phyloP scores from a whole-genome alignment of 768 basidiomycete genomes.

The Sutorius australiensis region DNA sequence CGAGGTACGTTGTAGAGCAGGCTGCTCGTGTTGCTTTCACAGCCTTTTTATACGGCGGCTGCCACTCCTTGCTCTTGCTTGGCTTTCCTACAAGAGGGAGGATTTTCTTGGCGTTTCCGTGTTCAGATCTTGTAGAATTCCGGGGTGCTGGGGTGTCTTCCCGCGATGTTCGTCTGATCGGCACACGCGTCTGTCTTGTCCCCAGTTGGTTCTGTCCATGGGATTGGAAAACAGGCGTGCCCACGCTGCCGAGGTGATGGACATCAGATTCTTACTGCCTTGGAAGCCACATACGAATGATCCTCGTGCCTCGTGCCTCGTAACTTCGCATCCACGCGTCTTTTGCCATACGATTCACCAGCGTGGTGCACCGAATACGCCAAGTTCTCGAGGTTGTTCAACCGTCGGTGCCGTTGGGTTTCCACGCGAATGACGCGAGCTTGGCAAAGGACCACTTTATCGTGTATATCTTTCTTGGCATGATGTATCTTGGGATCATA shows the following conservation, averaged over 20 bases:
- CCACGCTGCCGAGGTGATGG: neutral
- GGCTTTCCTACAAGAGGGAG: neutral
- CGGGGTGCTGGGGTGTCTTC: neutral
- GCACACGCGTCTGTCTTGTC: neutral
- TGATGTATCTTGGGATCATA: neutral
- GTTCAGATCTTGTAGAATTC: neutral
- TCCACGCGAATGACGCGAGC: neutral
- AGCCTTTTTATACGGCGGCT: neutral
- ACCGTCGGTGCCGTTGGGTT: neutral
- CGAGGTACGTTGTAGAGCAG: slow-evolving; percentile 11
- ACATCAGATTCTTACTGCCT: no score
- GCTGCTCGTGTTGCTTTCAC: neutral
- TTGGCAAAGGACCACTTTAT: neutral
- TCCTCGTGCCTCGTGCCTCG: no score
- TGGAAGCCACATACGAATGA: neutral
- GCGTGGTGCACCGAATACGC: neutral
- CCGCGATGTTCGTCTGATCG: neutral
- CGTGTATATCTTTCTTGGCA: neutral
- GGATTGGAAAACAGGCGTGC: neutral
- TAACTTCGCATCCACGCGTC: neutral
- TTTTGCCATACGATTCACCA: neutral
- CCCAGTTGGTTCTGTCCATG: no score
- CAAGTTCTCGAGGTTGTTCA: no score
- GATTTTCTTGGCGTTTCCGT: neutral
- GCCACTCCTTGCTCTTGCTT: neutral